phyloP scores from a whole-genome alignment of 306 rosid genomes.

The Psophocarpus tetragonolobus region DNA sequence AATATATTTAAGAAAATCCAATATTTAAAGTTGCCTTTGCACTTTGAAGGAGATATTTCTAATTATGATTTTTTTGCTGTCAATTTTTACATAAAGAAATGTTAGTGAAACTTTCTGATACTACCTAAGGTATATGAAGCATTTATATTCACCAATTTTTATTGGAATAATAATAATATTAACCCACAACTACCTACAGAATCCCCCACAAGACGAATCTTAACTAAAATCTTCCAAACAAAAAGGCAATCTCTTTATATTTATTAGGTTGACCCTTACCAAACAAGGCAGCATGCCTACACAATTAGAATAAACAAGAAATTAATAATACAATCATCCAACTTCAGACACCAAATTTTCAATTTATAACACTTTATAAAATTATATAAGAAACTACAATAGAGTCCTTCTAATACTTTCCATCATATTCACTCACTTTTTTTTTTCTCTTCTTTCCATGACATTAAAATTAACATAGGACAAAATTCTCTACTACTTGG shows the following conservation, averaged over 20 bases:
- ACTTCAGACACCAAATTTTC: neutral
- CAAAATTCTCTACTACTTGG: constrained; percentile 22
- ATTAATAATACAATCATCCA: neutral
- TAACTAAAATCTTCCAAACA: constrained; percentile 4
- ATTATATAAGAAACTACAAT: neutral
- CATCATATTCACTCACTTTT: neutral
- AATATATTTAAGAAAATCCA: neutral
- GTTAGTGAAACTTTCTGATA: too few species aligned
- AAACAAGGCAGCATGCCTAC: constrained; percentile 5
- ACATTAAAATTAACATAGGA: neutral
- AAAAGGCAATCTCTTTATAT: constrained; percentile 24
- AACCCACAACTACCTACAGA: constrained; percentile 6
- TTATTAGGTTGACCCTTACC: neutral
- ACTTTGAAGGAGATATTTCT: neutral
- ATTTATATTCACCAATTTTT: neutral
- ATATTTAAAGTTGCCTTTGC: neutral
- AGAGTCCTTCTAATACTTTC: neutral
- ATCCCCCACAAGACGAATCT: constrained; percentile 15
- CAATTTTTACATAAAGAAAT: too few species aligned
- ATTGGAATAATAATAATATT: neutral
- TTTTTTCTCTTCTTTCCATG: neutral
- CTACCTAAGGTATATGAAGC: constrained; percentile 8
- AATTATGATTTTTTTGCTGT: neutral
- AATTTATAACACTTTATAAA: neutral
- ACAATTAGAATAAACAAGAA: neutral